phyloP scores from a whole-genome alignment of 192 early-diverging fungal species.

The Coemansia sp. region DNA sequence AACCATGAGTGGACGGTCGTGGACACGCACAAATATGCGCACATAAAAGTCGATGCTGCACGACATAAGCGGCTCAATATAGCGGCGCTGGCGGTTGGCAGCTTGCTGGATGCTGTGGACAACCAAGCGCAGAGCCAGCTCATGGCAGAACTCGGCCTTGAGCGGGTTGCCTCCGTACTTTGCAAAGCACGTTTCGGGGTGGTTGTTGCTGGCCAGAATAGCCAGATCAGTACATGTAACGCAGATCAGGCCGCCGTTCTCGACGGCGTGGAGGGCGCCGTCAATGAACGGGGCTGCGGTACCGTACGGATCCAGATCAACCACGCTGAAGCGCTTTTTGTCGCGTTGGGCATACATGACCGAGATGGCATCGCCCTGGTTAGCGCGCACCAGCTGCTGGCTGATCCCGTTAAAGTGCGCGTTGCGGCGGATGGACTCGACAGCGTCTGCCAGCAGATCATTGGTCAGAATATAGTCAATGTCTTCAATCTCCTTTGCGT shows the following conservation, averaged over 20 bases:
- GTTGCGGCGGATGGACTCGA: constrained; percentile 85
- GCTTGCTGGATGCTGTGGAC: constrained; percentile 79
- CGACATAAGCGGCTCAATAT: constrained; percentile 85
- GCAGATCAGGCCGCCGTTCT: constrained; percentile 90
- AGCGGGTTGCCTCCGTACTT: constrained; percentile 94
- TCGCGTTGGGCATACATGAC: constrained; percentile 70
- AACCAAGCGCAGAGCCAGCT: constrained; percentile 91
- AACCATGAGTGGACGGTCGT: constrained; percentile 65
- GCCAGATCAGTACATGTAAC: constrained; percentile 99
- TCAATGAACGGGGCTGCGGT: constrained; percentile 94
- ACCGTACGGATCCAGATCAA: constrained; percentile 97
- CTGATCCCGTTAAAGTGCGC: constrained; percentile 76
- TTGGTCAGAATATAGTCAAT: constrained; percentile 84
- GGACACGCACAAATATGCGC: constrained; percentile 91
- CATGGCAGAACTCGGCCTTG: constrained; percentile 87
- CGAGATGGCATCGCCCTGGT: constrained; percentile 79
- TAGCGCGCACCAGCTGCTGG: constrained; percentile 71
- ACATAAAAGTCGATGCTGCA: constrained; percentile 99
- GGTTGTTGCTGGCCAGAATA: constrained; percentile 85
- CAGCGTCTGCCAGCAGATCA: constrained; percentile 87
- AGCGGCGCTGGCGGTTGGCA: constrained; percentile 79
- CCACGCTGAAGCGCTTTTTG: constrained; percentile 73
- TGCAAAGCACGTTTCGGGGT: constrained; percentile 83
- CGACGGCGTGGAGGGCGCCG: constrained; percentile 88
- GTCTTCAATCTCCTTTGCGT: constrained; percentile 89